Base-by-base conservation (phyloP, 2,329 filamentous ascomycete genomes). In the Penicillium sp. region DNA sequence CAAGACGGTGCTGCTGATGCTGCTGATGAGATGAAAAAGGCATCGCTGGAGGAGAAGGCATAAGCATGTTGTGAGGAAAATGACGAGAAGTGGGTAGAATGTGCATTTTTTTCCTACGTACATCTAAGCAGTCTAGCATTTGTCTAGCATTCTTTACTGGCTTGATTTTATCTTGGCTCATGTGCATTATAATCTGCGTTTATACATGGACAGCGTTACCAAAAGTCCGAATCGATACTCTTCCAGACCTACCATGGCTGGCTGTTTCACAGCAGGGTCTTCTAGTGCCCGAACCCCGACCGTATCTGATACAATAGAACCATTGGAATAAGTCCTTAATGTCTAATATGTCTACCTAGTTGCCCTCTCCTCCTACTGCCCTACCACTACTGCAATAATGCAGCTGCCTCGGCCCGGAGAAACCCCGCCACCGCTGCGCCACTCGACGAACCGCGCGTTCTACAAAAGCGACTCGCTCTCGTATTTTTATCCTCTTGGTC, bases 1-100 rank as follows among this genome's bases (percentile, higher is more conserved):
- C 78, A 84, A 64, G 81, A 84, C 53, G 83, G 78, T n/a, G 79
- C 73, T 18, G 77, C 76, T 3, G 84, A 87, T 64, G 84, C 78
- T 21, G 71, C 79, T 17, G 80, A 82, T 49, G 84, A 86, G 57
- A 73, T 88, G 51, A 76, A 86, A 71, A 80, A 83, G 62, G 79
- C 83, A 42, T 79, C 78, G 45, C 69, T 88, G 33, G 85, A 87
- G 69, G 84, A 86, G 59, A 73, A 73, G 59, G 73, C 68, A 49
- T 74, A 67, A 17, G 18, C 5, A 20, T 29, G 17, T 15, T 13
- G 37, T 15, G 21, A 15, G 21, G 23, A 20, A 29, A 29, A 13
- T 7, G 24, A 12, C 20, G 9, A 26, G 18, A 45, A 4, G 34
- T 20, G 42, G 7, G 43, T 26, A 12, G 29, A 18, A 36, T 39